Evolutionary conservation across 2,329 filamentous ascomycete genomes (phyloP).

Genomic region (Malbranchea cinnamomea): DNA sequence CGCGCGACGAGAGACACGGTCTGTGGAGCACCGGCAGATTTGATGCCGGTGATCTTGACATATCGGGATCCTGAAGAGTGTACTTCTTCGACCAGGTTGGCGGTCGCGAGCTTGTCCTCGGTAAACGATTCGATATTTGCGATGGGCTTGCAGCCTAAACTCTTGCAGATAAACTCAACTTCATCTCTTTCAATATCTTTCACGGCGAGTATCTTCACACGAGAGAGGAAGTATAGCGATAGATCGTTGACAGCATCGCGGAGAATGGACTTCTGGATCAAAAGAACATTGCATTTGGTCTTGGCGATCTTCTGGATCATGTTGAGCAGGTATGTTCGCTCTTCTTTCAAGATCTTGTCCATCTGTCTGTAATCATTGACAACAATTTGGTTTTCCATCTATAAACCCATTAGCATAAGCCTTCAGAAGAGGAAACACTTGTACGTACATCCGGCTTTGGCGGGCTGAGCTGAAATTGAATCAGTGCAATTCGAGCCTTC

Average conservation of each 20-base stretch:
- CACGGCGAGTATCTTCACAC: conserved; percentile 85
- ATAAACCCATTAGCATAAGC: conserved; percentile 11
- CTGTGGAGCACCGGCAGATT: conserved; percentile 52
- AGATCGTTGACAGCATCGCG: conserved; percentile 96
- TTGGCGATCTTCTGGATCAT: conserved; percentile 99
- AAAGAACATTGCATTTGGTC: conserved; percentile 95
- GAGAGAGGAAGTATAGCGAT: conserved; percentile 91
- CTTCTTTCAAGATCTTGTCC: conserved; percentile 99
- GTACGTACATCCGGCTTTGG: conserved; percentile 79
- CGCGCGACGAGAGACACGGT: conserved; percentile 91
- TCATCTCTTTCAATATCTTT: conserved; percentile 99
- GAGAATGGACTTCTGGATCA: conserved; percentile 97
- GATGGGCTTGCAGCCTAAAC: conserved; percentile 95
- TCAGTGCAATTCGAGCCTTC: conserved; percentile 91
- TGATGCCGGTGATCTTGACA: conserved; percentile 89
- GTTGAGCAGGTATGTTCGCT: conserved; percentile 93
- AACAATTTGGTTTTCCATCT: conserved; percentile 99
- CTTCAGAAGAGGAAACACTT: conserved; percentile 8
- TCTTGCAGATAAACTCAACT: conserved; percentile 99
- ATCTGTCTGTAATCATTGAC: conserved; percentile 99
- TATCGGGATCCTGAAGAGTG: conserved; percentile 77
- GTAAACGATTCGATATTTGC: conserved; percentile 97
- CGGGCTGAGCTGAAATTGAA: conserved; percentile 96
- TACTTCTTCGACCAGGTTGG: conserved; percentile 86
- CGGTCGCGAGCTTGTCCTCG: conserved; percentile 90